Base-by-base conservation (phyloP, 345 rosid genomes). In the Pistacia vera region DNA sequence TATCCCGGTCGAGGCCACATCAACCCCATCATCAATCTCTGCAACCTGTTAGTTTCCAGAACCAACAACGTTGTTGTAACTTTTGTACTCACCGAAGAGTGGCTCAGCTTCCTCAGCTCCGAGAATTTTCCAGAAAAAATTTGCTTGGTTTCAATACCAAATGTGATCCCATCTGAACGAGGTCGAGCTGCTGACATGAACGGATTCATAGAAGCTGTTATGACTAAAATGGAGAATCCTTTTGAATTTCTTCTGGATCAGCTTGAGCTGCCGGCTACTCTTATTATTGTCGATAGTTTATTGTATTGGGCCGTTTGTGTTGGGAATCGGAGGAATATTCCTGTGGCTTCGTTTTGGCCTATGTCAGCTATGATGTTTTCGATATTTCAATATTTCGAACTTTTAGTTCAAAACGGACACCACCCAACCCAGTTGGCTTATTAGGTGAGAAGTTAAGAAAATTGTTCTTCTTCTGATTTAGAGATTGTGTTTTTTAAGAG, bases 151-250 rank as follows among this genome's bases (percentile, higher is more conserved):
- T 22, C 82, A 7, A 72, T 82, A n/a, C 82, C 85, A 17, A 76
- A 82, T 28, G 72, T 79, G 8, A 68, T 82, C 14, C 80, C 85
- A 8, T 72, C 78, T 12, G 82, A 79, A 63, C 61, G 2, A 13
- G 80, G 36, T 20, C 80, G 74, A 7, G 67, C 66, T 14, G 55
- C 41, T 18, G 63, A 82, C 25, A 30, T 73, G 8, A 35, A 44
- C 10, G 75, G 55, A 6, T 82, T 82, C 71, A 0, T 82, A 18
- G 77, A 62, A 51, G 85, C 80, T 9, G 75, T 68, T 28, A 0
- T 6, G 68, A 79, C 77, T 9, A 75, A 82, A 52, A 66, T 82
- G 78, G 78, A 79, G 49, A 75, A 44, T 38, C 82, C 82, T 0
- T 75, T 70, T 30, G 76, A 80, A 56, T 33, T 30, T 35, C 68